Base-by-base conservation (phyloP, 1,284 basidiomycete species). In the Tremellales sp. region DNA sequence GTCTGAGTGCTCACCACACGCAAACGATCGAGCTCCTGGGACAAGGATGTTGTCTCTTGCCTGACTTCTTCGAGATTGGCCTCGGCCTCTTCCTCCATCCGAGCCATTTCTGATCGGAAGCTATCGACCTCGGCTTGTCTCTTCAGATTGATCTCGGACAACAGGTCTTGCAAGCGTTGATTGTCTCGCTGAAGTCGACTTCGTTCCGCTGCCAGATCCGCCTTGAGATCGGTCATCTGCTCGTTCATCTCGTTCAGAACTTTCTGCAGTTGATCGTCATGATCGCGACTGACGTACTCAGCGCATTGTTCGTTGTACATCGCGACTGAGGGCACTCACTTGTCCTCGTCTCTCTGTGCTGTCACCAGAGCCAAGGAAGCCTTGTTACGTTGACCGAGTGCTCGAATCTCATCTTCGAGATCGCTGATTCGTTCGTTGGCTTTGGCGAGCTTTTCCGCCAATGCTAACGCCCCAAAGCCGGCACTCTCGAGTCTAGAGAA, bases 401-500 rank as follows among this genome's bases (percentile, higher is more conserved):
- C 46, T 22, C 58, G 44, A n/a, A 75, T 54, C 39, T 74, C 67
- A 23, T 64, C 67, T 52, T 76, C 74, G 6, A 77, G 64, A 26
- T 67, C 46, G 0, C 57, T 56, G 36, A 75, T 72, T 25, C 63
- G 55, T 11, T 65, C 62, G 29, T 66, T 56, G 0, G 76, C 75
- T 3, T 54, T 56, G 1, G 75, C 68, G 0, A 78, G 67, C 51
- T 75, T 65, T 15, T 74, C 67, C 2, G 74, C 70, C n/a, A 78
- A 58, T 2, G 60, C 52, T n/a, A 75, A 53, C 2, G 69, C 68
- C 10, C 68, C 65, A 15, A 72, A 49, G 1, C 76, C 76, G 0
- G 76, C 74, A 6, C 64, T 61, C 47, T 76, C 74, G 13, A 78
- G 68, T 29, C 73, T 62, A 22, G 60, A 64, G 45, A 78, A 73